These are phyloP conservation scores for Spathaspora passalidarum DNA, from an alignment of 805 yeast species.

Conservation along the genomic window DNA sequence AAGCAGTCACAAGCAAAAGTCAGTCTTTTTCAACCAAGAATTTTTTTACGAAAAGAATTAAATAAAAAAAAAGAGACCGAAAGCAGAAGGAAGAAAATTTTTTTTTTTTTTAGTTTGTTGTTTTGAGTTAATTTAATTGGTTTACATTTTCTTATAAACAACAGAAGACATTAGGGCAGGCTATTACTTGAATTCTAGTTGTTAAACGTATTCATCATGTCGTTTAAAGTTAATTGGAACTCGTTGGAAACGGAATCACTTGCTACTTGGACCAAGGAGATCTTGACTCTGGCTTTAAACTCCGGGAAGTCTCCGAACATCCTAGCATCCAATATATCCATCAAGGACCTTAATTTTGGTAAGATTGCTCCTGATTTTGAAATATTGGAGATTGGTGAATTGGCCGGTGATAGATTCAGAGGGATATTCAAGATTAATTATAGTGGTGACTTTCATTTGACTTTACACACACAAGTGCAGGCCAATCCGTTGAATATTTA, in stretches of 20 bases:
- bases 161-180: no score
- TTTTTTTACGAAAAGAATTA: no score
- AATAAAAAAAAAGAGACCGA: no score
- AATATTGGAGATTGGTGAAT: slow-evolving; percentile 78
- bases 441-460: slow-evolving; percentile 71
- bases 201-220: no score
- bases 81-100: background rate
- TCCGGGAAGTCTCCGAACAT: slow-evolving; percentile 70
- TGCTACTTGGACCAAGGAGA: slow-evolving; percentile 58
- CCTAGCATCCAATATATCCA: slow-evolving; percentile 64
- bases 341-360: slow-evolving; percentile 71
- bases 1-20: no score
- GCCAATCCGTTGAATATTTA: slow-evolving; percentile 80
- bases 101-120: background rate
- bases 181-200: no score
- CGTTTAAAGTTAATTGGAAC: slow-evolving; percentile 77
- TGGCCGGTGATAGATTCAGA: slow-evolving; percentile 70
- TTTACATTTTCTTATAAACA: background rate
- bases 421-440: slow-evolving; percentile 80
- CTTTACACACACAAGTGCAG: slow-evolving; percentile 75
- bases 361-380: slow-evolving; percentile 71
- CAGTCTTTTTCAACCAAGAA: no score
- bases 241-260: slow-evolving; percentile 65
- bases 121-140: background rate
- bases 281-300: slow-evolving; percentile 69